A percentile compares a stretch with the other conserved stretches of the same genome.
These are phyloP conservation scores for Fraxinus latifolia DNA, from an alignment of 305 asterid species.

Conservation along the genomic window DNA sequence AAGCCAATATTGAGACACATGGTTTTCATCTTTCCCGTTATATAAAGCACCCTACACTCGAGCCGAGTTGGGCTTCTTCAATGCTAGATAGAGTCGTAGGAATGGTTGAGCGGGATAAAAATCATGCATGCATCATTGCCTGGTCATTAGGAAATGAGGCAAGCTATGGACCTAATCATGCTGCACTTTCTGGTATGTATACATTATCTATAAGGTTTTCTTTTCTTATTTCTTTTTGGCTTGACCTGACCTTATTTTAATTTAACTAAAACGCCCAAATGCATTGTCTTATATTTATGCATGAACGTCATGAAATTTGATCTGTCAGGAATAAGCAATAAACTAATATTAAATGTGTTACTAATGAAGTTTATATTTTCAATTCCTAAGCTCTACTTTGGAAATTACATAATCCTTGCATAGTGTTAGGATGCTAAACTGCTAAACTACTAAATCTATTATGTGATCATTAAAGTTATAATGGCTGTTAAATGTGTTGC, in stretches of 20 bases:
- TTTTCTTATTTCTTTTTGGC: constrained; percentile 9
- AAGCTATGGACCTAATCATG: constrained; percentile 92
- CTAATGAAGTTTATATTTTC: background rate
- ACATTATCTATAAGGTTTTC: constrained; percentile 3
- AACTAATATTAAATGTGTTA: constrained; percentile 11
- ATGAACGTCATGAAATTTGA: background rate
- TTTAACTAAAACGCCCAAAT: constrained; percentile 1
- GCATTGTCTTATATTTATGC: constrained; percentile 6
- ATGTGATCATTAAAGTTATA: background rate
- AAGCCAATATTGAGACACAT: constrained; percentile 97
- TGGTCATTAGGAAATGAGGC: constrained; percentile 99
- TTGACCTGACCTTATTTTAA: background rate
- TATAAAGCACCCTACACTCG: constrained; percentile 74
- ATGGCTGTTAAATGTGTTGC: background rate
- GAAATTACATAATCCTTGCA: background rate
- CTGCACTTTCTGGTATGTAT: constrained; percentile 79
- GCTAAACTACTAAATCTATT: background rate
- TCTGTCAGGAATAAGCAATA: background rate
- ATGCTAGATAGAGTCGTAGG: constrained; percentile 93
- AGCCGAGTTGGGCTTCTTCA: constrained; percentile 77
- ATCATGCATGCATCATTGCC: constrained; percentile 83
- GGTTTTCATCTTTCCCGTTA: constrained; percentile 73
- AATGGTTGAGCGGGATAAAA: constrained; percentile 98
- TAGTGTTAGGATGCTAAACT: background rate
- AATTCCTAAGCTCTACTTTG: constrained; percentile 11